Base-by-base conservation (phyloP, 768 basidiomycete genomes). In the Hygrophorus pudorinus region DNA sequence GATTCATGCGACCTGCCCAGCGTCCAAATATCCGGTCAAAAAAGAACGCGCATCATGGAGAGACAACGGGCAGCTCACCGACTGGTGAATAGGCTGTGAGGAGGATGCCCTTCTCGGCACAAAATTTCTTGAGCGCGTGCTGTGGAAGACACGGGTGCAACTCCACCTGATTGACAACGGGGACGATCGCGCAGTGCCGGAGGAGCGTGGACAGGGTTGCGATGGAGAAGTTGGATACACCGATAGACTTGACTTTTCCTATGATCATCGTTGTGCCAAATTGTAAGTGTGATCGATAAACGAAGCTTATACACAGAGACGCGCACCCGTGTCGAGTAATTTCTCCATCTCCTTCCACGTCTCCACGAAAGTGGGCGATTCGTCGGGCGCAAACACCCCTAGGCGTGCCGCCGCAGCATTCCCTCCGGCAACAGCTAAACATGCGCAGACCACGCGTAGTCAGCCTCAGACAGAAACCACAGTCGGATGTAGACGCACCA, bases 151-250 rank as follows among this genome's bases (percentile, higher is more conserved):
- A 81, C 68, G 84, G 79, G 57, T 85, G 84, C 29, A 78, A 66
- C 60, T 84, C 84, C 45, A 90, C 72, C 64, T 91, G 88, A 65
- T 88, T 88, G 21, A 79, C 79, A 0, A 83, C 85, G 12, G 85
- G 86, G 29, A 81, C 62, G 33, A 81, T 66, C n/a, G 64, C 61
- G 42, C 75, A 68, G 31, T 70, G 66, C 49, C 69, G 70, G 33
- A 85, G 65, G 16, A 89, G 67, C 33, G 75, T 65, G 47, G 80
- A 69, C 32, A 90, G 61, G 61, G 69, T 83, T 32, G 74, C 61
- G 37, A 80, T 67, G 6, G 76, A 80, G 57, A 81, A 77, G 70
- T 89, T 90, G 42, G 79, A 79, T 38, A 85, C 78, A 51, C 76
- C 71, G 75, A 27, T 9, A 17, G 11, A 42, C 24, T 24, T 24